A percentile compares a stretch with the other conserved stretches of the same genome.
Conservation (phyloP, 495 filamentous ascomycete genomes). For the Zalerion maritima region DNA sequence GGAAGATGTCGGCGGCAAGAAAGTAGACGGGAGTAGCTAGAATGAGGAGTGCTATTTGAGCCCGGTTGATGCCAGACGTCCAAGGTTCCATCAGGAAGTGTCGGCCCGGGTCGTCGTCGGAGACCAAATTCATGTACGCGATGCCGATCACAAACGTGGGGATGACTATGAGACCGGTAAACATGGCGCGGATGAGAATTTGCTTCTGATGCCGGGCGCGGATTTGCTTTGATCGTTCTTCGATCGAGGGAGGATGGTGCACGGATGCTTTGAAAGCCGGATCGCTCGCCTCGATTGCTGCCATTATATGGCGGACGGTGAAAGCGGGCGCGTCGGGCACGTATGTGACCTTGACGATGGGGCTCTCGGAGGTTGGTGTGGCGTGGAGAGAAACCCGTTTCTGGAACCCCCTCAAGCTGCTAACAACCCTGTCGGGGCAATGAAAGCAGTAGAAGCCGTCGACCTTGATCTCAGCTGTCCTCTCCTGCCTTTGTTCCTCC, state of each 20-base stretch:
- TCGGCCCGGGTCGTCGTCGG: slow-evolving; percentile 37
- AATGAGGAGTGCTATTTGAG: slow-evolving; percentile 73
- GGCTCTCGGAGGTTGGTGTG: slow-evolving; percentile 30
- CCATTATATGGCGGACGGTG: slow-evolving; percentile 63
- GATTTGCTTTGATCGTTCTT: slow-evolving; percentile 66
- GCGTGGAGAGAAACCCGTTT: slow-evolving; percentile 32
- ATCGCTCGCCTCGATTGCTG: slow-evolving; percentile 48
- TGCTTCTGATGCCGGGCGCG: slow-evolving; percentile 46
- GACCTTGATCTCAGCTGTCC: slow-evolving; percentile 52
- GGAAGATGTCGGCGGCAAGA: slow-evolving; percentile 76
- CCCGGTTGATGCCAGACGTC: slow-evolving; percentile 58
- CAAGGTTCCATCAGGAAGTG: slow-evolving; percentile 55
- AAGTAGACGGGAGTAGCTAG: slow-evolving; percentile 85
- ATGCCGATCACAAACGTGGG: slow-evolving; percentile 86
- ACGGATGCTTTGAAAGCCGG: slow-evolving; percentile 49
- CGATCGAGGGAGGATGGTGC: slow-evolving; percentile 69
- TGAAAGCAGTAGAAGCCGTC: slow-evolving; percentile 82
- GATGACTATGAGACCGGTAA: slow-evolving; percentile 62
- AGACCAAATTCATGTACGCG: slow-evolving; percentile 75
- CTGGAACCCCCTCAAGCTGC: slow-evolving; percentile 22
- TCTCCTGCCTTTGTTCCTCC: slow-evolving; percentile 15
- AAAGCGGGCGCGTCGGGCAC: slow-evolving; percentile 49
- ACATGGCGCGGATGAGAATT: slow-evolving; percentile 47
- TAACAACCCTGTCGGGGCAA: slow-evolving; percentile 51
- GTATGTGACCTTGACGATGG: slow-evolving; percentile 60